These are phyloP conservation scores for Suillus subalutaceus DNA, from an alignment of 768 basidiomycete genomes.

Conservation along the genomic window DNA sequence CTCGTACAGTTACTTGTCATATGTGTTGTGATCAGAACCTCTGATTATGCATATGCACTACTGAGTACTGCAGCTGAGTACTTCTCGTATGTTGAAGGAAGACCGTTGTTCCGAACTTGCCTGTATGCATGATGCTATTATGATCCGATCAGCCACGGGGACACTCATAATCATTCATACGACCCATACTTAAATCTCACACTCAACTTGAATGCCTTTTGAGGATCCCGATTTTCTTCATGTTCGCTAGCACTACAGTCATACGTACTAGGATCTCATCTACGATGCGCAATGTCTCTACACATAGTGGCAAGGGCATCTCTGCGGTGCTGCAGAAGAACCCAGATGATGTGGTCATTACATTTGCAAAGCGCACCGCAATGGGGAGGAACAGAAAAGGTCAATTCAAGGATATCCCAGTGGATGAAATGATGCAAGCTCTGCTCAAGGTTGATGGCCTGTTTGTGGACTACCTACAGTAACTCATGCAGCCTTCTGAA, in stretches of 20 bases:
- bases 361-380: slow-evolving; percentile 89
- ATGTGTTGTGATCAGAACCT: background rate
- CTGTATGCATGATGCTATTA: background rate
- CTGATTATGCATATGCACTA: background rate
- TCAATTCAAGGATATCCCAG: slow-evolving; percentile 84
- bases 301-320: slow-evolving; percentile 42
- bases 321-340: slow-evolving; percentile 64
- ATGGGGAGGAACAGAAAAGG: slow-evolving; percentile 89
- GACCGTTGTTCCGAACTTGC: background rate
- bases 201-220: background rate
- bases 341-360: slow-evolving; percentile 87
- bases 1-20: background rate
- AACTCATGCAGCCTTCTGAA: slow-evolving; percentile 5
- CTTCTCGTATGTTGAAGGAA: background rate
- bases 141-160: background rate
- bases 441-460: slow-evolving; percentile 67
- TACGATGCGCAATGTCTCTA: slow-evolving; percentile 35
- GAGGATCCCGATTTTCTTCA: slow-evolving; percentile 14
- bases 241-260: slow-evolving; percentile 18
- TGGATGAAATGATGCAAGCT: slow-evolving; percentile 84
- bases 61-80: background rate
- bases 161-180: background rate
- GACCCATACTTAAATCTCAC: background rate
- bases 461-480: background rate
- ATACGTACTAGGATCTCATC: slow-evolving; percentile 18